phyloP scores from a whole-genome alignment of 768 basidiomycete species.

The Lactarius quietus region DNA sequence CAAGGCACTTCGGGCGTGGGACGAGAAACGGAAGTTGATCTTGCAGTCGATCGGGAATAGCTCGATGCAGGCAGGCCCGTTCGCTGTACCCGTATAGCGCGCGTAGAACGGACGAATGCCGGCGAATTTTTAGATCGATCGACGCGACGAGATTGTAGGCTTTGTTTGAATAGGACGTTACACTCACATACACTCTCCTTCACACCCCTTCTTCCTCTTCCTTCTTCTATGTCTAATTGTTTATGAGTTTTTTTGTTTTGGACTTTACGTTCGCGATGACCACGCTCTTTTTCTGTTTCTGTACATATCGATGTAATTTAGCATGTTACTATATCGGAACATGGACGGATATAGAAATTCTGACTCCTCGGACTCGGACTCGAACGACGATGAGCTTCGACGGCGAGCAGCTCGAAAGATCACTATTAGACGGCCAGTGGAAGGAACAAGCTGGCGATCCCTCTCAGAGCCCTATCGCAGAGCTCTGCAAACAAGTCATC shows the following conservation, averaged over 20 bases:
- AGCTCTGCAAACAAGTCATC: conserved; percentile 53
- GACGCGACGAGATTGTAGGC: neutral
- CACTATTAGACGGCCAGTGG: conserved; percentile 53
- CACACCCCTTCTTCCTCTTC: neutral
- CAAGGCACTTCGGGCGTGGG: conserved; percentile 72
- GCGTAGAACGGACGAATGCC: too few relatives aligned
- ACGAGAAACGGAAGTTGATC: conserved; percentile 64
- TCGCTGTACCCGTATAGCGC: conserved; percentile 25
- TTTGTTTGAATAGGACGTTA: neutral
- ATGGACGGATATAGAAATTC: neutral
- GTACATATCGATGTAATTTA: neutral
- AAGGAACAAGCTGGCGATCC: conserved; percentile 24
- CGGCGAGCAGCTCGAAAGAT: conserved; percentile 44
- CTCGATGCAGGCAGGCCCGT: conserved; percentile 31
- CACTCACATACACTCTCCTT: neutral
- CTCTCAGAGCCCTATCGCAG: conserved; percentile 36
- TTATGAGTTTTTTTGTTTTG: neutral
- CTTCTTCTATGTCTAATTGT: neutral
- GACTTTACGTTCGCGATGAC: neutral
- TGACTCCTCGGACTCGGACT: too few relatives aligned
- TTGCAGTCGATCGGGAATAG: conserved; percentile 47
- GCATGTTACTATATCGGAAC: conserved; percentile 4
- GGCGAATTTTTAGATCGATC: neutral
- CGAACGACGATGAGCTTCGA: conserved; percentile 18
- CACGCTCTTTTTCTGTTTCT: neutral